Conservation (phyloP, 2,329 filamentous ascomycete species). For the Teratosphaeria destructans region DNA sequence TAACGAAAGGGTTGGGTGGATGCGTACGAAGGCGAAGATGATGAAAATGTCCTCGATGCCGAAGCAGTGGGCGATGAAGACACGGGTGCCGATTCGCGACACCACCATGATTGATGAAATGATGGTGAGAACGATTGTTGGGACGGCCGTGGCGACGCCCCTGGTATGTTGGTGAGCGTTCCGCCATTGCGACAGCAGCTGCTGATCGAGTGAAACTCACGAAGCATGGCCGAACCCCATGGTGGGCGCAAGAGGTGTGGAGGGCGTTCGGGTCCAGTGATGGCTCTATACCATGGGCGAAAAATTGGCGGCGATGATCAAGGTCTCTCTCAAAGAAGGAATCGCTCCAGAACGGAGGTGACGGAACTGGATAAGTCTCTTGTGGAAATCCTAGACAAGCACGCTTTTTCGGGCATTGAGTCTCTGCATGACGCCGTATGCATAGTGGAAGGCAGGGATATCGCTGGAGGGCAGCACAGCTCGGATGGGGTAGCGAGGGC, state of each 20-base stretch:
- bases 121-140: background rate
- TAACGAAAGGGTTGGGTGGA: background rate
- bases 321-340: background rate
- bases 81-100: background rate
- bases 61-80: constrained; percentile 4
- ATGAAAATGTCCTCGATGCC: constrained; percentile 17
- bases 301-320: background rate
- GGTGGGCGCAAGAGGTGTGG: background rate
- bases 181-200: background rate
- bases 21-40: constrained; percentile 9
- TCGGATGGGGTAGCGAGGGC: background rate
- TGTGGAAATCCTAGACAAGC: background rate
- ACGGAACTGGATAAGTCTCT: too few relatives aligned
- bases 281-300: background rate
- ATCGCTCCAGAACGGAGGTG: too few relatives aligned
- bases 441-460: background rate
- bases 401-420: background rate
- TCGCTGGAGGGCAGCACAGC: background rate
- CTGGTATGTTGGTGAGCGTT: background rate
- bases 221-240: background rate
- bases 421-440: background rate
- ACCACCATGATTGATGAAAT: background rate
- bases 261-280: background rate
- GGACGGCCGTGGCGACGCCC: background rate
- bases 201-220: background rate